Evolutionary conservation across 106 monocot species (phyloP), one percentile per base, ranked within the genome.

Genomic region (Dioscorea dumetorum): DNA sequence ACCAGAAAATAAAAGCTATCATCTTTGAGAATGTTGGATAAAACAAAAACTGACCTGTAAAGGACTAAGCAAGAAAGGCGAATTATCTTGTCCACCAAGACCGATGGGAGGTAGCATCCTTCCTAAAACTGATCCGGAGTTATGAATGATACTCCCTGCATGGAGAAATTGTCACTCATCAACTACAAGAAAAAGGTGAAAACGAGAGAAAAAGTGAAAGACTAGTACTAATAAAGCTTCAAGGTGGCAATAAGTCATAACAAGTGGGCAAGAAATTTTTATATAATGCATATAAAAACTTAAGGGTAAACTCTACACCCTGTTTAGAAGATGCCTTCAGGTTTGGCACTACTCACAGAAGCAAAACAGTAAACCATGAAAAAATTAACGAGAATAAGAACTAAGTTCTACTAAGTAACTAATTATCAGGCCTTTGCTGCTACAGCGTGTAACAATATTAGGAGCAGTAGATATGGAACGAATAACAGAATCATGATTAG

Each of bases 41-140:
- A 56, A 28, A 8, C 14, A 58, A n/a, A 20, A 8, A 20, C 22
- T 72, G 80, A 91, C 91, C 84, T 84, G 87, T 67, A 91, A 80
- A 50, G 91, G 87, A 71, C 22, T 76, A 20, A 74, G 11, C 54
- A 62, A 24, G 18, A 48, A 34, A 31, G 58, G 48, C n/a, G 23
- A n/a, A 48, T 68, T 50, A 35, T 34, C 72, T n/a, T 66, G 68
- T 60, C 70, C 67, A 67, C 66, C 67, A 24, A 72, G 79, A 63
- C 20, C 21, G 21, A 18, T 73, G 54, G 76, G 68, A 63, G 75
- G 53, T 58, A 87, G 58, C 13, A 84, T 59, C 60, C 76, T 82
- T 74, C 82, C 84, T 28, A 87, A 23, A 66, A 84, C 61, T 33
- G 81, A 72, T 51, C 81, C 67, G 4, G 91, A 82, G 57, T 71